Evolutionary conservation across 148 eudicot genomes (phyloP).

Genomic region (Rhododendron vialii): DNA sequence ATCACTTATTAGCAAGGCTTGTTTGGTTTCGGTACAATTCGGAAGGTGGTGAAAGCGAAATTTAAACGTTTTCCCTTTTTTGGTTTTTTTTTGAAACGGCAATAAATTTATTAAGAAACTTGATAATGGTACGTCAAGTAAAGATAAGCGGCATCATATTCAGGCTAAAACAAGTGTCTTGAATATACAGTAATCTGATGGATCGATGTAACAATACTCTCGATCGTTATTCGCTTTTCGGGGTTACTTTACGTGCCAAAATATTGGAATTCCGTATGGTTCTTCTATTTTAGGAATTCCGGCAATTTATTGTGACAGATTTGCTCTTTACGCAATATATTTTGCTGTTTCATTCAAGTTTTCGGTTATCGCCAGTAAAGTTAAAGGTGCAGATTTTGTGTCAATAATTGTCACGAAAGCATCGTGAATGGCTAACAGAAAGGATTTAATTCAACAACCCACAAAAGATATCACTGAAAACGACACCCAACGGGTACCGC

Average conservation of each 20-base stretch:
- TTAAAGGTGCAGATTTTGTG: conserved; percentile 6
- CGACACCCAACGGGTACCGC: background rate
- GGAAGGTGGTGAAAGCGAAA: background rate
- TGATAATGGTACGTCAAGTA: too few relatives aligned
- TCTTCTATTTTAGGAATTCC: background rate
- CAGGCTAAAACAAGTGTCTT: background rate
- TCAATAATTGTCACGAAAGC: conserved; percentile 21
- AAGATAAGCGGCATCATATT: background rate
- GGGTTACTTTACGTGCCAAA: background rate
- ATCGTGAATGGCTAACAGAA: conserved; percentile 25
- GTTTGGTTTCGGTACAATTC: background rate
- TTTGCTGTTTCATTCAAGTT: conserved; percentile 2
- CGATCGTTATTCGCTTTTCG: background rate
- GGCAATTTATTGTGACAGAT: background rate
- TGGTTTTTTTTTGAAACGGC: too few relatives aligned
- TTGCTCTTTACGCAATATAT: background rate
- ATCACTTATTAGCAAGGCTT: background rate
- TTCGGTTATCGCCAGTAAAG: background rate
- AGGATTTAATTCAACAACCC: conserved; percentile 18
- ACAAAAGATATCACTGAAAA: conserved; percentile 14
- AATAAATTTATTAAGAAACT: too few relatives aligned
- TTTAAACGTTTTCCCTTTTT: background rate
- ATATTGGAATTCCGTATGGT: background rate
- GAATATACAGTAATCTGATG: background rate
- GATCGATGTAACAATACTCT: background rate